Base-by-base conservation (phyloP, 2,329 filamentous ascomycete species). In the Dactylonectria estremocensis region DNA sequence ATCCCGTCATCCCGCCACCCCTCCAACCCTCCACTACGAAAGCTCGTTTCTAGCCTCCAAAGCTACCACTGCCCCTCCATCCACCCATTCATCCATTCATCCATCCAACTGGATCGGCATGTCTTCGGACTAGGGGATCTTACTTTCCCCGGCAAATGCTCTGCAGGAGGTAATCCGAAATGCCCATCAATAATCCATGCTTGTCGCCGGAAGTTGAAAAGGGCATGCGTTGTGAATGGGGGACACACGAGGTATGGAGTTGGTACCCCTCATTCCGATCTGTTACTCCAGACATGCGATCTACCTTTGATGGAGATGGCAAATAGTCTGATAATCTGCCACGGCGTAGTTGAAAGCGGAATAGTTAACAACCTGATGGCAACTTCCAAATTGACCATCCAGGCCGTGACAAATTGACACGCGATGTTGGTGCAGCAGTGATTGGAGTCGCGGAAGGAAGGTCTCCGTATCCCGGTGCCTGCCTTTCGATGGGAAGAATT, bases 211-310 rank as follows among this genome's bases (percentile, higher is more conserved):
- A 63, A 53, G 43, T 33, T 43, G 40, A 67, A 28, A 61, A n/a
- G n/a, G 20, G 50, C 10, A 33, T 4, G 28, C 11, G 9, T 33
- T 61, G 54, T 46, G 61, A 61, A 64, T 59, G 56, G 56, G 58
- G 46, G 55, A 66, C 37, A 45, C 56, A 58, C 43, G 59, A n/a
- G n/a, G 63, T 33, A 61, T 9, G 35, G 53, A 52, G 61, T 61
- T 37, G 62, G 54, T 54, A 60, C 69, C 64, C 62, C 68, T 65
- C 64, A 33, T 69, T 53, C 56, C 64, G 71, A 75, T 75, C 73
- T 72, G n/a, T n/a, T n/a, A 59, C 71, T 40, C 40, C 55, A 43
- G 46, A 66, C 54, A 69, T 69, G 58, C 59, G 70, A 74, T 74
- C 70, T 72, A 45, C 70, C 59, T 53, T 20, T 18, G 16, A 53